phyloP scores from a whole-genome alignment of 108 stramenopile species.

The Pseudonitzschia pungens region DNA sequence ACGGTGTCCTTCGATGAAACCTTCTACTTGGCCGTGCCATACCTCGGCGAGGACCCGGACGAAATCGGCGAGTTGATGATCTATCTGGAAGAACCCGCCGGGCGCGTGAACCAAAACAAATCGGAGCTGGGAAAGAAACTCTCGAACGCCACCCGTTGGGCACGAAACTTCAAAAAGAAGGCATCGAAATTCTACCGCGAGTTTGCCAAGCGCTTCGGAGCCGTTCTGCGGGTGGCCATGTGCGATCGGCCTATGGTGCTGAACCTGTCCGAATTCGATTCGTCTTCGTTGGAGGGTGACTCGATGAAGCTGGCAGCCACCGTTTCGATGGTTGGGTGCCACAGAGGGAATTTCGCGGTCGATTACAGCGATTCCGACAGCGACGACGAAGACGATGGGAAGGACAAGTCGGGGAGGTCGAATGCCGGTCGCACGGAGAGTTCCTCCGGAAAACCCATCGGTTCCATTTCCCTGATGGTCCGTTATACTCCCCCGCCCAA shows the following conservation, averaged over 20 bases:
- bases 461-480: not conserved
- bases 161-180: constrained; percentile 10
- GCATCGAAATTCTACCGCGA: not conserved
- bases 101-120: not conserved
- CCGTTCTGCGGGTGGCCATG: constrained; percentile 4
- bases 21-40: constrained; percentile 12
- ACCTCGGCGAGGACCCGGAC: not conserved
- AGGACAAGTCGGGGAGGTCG: not conserved
- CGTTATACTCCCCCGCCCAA: constrained; percentile 6
- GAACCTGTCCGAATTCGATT: not conserved
- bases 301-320: not conserved
- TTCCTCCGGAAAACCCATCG: too few relatives aligned
- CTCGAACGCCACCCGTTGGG: not conserved
- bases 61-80: constrained; percentile 9
- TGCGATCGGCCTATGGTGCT: constrained; percentile 1
- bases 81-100: constrained; percentile 19
- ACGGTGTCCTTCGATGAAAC: constrained; percentile 1
- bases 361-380: constrained; percentile 1
- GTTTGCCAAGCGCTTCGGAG: not conserved
- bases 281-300: not conserved
- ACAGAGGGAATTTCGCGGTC: not conserved
- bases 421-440: not conserved
- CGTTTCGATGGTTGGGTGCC: not conserved
- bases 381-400: not conserved
- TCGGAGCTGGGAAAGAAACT: not conserved